phyloP scores from a whole-genome alignment of 2,329 filamentous ascomycete genomes.

The Apiospora kogelbergensis region DNA sequence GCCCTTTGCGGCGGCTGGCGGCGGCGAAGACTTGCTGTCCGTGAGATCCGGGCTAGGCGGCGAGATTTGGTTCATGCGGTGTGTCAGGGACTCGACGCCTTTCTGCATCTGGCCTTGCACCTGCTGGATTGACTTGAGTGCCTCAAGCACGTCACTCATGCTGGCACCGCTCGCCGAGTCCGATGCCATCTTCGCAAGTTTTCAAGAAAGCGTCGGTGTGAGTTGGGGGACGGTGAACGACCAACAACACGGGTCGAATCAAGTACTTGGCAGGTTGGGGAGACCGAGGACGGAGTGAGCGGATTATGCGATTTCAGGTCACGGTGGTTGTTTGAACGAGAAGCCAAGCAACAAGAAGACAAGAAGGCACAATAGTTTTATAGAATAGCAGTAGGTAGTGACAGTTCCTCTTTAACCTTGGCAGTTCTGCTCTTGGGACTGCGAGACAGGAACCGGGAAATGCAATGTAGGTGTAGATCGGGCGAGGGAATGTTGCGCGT shows the following conservation, averaged over 20 bases:
- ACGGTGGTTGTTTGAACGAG: too few species aligned
- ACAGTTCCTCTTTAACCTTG: neutral
- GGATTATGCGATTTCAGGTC: neutral
- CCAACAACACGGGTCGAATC: neutral
- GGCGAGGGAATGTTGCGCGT: neutral
- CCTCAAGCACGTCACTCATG: conserved; percentile 9
- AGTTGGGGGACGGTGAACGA: neutral
- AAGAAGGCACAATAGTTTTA: neutral
- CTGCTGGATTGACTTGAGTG: conserved; percentile 9
- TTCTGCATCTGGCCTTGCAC: conserved; percentile 9
- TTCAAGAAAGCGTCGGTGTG: neutral
- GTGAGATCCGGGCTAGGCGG: conserved; percentile 8
- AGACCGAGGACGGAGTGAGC: neutral
- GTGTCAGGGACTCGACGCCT: conserved; percentile 8
- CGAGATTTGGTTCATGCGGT: conserved; percentile 8
- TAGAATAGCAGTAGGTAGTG: neutral
- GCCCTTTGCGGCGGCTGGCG: conserved; percentile 14
- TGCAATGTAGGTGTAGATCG: neutral
- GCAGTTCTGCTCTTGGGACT: neutral
- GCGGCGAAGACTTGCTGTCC: conserved; percentile 17
- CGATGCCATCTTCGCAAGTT: conserved; percentile 6
- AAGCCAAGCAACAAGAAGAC: neutral
- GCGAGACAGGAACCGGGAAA: neutral
- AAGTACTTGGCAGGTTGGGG: neutral
- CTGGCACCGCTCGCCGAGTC: conserved; percentile 8